Evolutionary conservation across 73 alveolate genomes (phyloP).

Genomic region (Stentor roeselii): DNA sequence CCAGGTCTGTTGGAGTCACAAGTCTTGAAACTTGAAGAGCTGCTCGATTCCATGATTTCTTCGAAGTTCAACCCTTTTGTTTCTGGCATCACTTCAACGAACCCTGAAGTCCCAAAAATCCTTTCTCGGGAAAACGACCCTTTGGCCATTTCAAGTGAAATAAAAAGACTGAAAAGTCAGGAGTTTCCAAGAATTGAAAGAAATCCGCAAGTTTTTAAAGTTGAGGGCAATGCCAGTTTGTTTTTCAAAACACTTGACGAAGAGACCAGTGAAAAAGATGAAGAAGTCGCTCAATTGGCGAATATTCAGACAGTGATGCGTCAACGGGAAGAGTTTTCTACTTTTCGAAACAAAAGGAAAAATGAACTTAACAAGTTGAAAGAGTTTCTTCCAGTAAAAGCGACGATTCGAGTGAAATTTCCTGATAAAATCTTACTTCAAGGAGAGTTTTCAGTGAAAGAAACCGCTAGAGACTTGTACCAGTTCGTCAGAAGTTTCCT

Average conservation of each 20-base stretch:
- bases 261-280: not conserved
- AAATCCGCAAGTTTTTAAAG: not conserved
- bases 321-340: conserved; percentile 2
- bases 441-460: conserved; percentile 20
- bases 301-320: not conserved
- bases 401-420: not conserved
- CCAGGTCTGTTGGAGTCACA: not conserved
- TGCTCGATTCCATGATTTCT: not conserved
- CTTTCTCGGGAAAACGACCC: conserved; percentile 2
- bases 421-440: conserved; percentile 1
- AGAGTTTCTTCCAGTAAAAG: not conserved
- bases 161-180: not conserved
- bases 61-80: not conserved
- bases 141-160: not conserved
- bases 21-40: not conserved
- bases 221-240: not conserved
- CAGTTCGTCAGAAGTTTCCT: not conserved
- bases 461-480: conserved; percentile 4
- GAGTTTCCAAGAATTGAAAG: not conserved
- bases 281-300: not conserved
- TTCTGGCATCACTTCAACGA: not conserved
- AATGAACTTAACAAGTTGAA: not conserved
- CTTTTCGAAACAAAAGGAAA: not conserved
- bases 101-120: not conserved
- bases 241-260: not conserved